Percentiles rank a stretch among this genome's conserved stretches.
Conservation (phyloP, 2,329 filamentous ascomycete species). For the Arachnopeziza araneosa region DNA sequence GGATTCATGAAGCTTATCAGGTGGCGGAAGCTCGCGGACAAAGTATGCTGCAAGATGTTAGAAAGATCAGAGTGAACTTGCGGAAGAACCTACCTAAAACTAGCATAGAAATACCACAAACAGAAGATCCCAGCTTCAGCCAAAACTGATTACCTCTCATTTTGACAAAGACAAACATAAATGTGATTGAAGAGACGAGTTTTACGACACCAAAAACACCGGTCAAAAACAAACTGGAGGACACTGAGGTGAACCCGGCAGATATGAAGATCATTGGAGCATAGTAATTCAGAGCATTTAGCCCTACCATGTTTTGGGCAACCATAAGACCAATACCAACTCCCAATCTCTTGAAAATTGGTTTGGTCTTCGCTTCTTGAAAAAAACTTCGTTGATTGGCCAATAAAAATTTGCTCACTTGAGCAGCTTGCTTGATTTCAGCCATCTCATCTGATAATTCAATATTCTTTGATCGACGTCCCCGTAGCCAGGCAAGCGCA, state of each 20-base stretch:
- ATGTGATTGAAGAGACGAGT: background rate
- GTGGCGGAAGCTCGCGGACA: slow-evolving; percentile 33
- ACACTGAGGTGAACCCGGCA: slow-evolving; percentile 41
- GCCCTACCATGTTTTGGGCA: slow-evolving; percentile 64
- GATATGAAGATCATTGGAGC: slow-evolving; percentile 46
- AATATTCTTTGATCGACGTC: slow-evolving; percentile 43
- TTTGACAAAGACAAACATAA: slow-evolving; percentile 35
- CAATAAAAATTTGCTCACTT: slow-evolving; percentile 39
- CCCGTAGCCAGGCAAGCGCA: slow-evolving; percentile 38
- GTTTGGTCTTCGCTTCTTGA: slow-evolving; percentile 44
- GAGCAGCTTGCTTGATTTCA: slow-evolving; percentile 44
- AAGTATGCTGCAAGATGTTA: slow-evolving; percentile 62
- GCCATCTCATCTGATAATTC: slow-evolving; percentile 42
- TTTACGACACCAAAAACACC: slow-evolving; percentile 42
- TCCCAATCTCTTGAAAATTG: slow-evolving; percentile 45
- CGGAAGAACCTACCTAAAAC: slow-evolving; percentile 34
- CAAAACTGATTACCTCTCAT: slow-evolving; percentile 8
- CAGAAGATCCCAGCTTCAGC: slow-evolving; percentile 2
- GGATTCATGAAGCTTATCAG: background rate
- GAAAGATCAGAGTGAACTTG: slow-evolving; percentile 45
- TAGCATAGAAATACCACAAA: slow-evolving; percentile 5
- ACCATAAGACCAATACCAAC: slow-evolving; percentile 44
- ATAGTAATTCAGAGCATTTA: slow-evolving; percentile 51
- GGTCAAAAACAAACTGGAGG: slow-evolving; percentile 50
- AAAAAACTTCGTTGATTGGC: slow-evolving; percentile 33